Conservation (phyloP, 2,329 filamentous ascomycete species). For the Helminthosporium solani region DNA sequence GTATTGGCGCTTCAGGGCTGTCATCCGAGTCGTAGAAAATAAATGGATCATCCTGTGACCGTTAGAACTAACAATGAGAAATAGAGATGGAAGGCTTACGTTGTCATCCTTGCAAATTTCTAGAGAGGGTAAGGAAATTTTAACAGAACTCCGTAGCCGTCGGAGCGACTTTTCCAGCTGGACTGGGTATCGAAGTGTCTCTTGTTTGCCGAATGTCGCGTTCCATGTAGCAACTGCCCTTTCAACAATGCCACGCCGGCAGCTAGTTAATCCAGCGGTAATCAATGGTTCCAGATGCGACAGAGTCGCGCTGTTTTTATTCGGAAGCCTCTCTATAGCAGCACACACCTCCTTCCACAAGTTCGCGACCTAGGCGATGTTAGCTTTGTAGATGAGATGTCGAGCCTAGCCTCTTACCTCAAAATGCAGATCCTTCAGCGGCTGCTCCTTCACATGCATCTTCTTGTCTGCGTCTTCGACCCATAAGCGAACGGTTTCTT, state of each 20-base stretch:
- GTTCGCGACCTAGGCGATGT: slow-evolving; percentile 31
- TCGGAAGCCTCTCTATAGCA: slow-evolving; percentile 56
- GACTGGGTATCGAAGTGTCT: slow-evolving; percentile 63
- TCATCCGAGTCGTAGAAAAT: slow-evolving; percentile 45
- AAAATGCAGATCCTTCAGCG: slow-evolving; percentile 22
- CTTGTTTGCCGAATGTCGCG: slow-evolving; percentile 61
- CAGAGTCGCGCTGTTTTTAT: slow-evolving; percentile 60
- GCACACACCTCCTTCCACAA: slow-evolving; percentile 51
- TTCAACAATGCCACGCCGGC: slow-evolving; percentile 53
- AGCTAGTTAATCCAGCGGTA: slow-evolving; percentile 55
- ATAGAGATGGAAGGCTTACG: slow-evolving; percentile 43
- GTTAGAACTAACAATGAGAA: slow-evolving; percentile 41
- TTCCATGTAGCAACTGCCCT: slow-evolving; percentile 68
- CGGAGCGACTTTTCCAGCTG: slow-evolving; percentile 63
- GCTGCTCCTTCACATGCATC: slow-evolving; percentile 26
- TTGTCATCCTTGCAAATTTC: slow-evolving; percentile 38
- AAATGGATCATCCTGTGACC: slow-evolving; percentile 16
- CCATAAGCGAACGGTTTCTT: slow-evolving; percentile 64
- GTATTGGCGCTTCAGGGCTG: slow-evolving; percentile 6
- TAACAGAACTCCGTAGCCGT: slow-evolving; percentile 58
- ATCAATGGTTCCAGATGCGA: slow-evolving; percentile 55
- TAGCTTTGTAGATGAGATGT: slow-evolving; percentile 4
- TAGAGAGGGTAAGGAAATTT: slow-evolving; percentile 53
- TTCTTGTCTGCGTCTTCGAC: slow-evolving; percentile 55
- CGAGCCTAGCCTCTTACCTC: slow-evolving; percentile 25